A percentile compares a stretch with the other conserved stretches of the same genome.
Evolutionary conservation across 768 basidiomycete genomes (phyloP).

Genomic region (Amanita jacksonii): DNA sequence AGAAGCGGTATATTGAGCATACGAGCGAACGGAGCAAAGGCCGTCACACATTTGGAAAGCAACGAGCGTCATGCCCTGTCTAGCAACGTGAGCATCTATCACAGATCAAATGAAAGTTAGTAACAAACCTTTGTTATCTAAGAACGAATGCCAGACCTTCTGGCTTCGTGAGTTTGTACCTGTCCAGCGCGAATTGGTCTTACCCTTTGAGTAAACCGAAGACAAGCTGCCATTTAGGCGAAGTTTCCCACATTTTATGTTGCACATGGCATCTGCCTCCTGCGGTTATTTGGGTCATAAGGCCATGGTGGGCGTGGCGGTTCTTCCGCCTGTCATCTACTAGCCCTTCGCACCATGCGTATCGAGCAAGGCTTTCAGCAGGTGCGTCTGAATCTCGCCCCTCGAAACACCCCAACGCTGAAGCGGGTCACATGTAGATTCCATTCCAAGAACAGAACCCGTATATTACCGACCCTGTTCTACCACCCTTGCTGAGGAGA

Average conservation of each 20-base stretch:
- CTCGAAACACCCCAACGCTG: neutral
- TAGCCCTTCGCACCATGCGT: slow-evolving; percentile 31
- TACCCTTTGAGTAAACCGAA: slow-evolving; percentile 61
- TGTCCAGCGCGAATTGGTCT: slow-evolving; percentile 10
- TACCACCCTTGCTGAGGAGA: slow-evolving; percentile 52
- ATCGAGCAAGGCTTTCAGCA: slow-evolving; percentile 60
- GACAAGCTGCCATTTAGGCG: slow-evolving; percentile 49
- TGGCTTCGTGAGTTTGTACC: neutral
- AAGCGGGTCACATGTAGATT: slow-evolving; percentile 25
- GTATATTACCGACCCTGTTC: slow-evolving; percentile 50
- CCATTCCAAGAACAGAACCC: slow-evolving; percentile 50
- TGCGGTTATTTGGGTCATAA: too few relatives aligned
- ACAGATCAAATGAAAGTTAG: neutral
- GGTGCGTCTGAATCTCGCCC: slow-evolving; percentile 21
- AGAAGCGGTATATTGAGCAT: slow-evolving; percentile 2
- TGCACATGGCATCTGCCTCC: neutral
- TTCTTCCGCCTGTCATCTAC: neutral
- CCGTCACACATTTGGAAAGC: slow-evolving; percentile 62
- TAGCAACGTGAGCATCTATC: slow-evolving; percentile 7
- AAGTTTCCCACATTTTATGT: neutral
- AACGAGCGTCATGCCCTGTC: slow-evolving; percentile 69
- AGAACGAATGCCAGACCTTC: slow-evolving; percentile 78
- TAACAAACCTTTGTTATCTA: slow-evolving; percentile 57
- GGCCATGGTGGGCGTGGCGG: neutral
- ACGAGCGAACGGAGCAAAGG: neutral